Evolutionary conservation across 2,329 filamentous ascomycete genomes (phyloP).

Genomic region (Periconia macrospinosa): DNA sequence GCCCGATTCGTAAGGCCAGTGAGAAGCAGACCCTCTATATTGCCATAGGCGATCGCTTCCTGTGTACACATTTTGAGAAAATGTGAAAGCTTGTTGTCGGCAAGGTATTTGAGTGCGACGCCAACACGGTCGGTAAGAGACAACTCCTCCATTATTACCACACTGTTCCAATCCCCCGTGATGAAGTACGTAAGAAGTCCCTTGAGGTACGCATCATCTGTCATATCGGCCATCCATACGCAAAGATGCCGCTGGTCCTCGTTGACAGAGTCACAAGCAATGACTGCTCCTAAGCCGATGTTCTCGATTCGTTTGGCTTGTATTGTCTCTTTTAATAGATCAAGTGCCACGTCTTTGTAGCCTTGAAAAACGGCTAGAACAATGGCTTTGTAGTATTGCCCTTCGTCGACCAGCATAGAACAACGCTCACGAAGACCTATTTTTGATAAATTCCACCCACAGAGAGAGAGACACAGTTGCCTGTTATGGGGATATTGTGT

Average conservation of each 20-base stretch:
- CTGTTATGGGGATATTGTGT: slow-evolving; percentile 71
- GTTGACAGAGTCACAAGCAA: slow-evolving; percentile 54
- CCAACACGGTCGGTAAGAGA: slow-evolving; percentile 74
- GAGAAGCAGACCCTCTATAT: slow-evolving; percentile 76
- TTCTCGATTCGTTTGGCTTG: slow-evolving; percentile 66
- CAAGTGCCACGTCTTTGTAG: slow-evolving; percentile 67
- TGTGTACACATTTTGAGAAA: slow-evolving; percentile 58
- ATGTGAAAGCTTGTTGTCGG: slow-evolving; percentile 50
- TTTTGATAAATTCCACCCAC: slow-evolving; percentile 67
- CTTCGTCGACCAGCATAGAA: slow-evolving; percentile 54
- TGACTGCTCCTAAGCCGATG: slow-evolving; percentile 51
- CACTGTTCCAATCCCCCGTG: slow-evolving; percentile 73
- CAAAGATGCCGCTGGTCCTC: slow-evolving; percentile 64
- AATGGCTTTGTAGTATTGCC: slow-evolving; percentile 72
- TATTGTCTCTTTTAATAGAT: slow-evolving; percentile 70
- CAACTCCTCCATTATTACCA: slow-evolving; percentile 72
- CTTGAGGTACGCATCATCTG: slow-evolving; percentile 76
- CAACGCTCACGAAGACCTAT: slow-evolving; percentile 53
- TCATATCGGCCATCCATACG: slow-evolving; percentile 63
- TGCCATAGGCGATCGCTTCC: slow-evolving; percentile 64
- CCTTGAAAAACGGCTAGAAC: slow-evolving; percentile 76
- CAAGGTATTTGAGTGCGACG: slow-evolving; percentile 73
- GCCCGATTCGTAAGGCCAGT: slow-evolving; percentile 74
- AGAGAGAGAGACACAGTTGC: slow-evolving; percentile 74
- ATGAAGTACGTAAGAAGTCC: slow-evolving; percentile 78